A percentile compares a stretch with the other conserved stretches of the same genome.
Evolutionary conservation across 1,139 yeast species (phyloP).

Genomic region (Zygosaccharomyces sapae): DNA sequence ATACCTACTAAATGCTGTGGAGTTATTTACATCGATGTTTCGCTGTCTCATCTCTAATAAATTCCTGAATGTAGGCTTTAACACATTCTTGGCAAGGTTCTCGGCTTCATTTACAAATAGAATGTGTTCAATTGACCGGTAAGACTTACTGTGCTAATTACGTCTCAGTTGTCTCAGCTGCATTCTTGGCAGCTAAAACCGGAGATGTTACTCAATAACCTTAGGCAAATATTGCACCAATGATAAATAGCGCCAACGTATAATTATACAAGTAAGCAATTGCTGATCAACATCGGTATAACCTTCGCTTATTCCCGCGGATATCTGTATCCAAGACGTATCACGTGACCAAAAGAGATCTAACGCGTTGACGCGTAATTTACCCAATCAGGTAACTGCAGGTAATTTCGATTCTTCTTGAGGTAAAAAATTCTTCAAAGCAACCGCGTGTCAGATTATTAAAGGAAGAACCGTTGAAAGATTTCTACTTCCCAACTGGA

Average conservation of each 20-base stretch:
- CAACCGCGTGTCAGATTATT: conserved; percentile 5
- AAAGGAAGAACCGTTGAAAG: conserved; percentile 3
- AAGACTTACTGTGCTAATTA: neutral
- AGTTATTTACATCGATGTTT: too few relatives aligned
- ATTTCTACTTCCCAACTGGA: neutral
- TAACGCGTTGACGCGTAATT: neutral
- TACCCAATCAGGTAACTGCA: neutral
- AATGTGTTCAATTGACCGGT: neutral
- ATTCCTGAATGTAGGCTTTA: neutral
- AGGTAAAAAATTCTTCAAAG: conserved; percentile 4
- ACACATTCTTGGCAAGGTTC: neutral
- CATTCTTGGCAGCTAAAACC: neutral
- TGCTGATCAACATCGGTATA: too few relatives aligned
- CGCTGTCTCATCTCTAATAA: neutral
- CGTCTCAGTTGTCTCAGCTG: neutral
- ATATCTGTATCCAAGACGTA: neutral
- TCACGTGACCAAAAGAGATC: neutral
- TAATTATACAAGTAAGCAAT: neutral
- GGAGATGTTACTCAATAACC: neutral
- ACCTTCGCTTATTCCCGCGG: too few relatives aligned
- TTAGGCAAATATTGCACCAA: neutral
- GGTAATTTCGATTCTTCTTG: conserved; percentile 2
- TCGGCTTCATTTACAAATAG: neutral
- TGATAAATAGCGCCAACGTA: neutral
- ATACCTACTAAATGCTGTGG: too few relatives aligned